phyloP scores from a whole-genome alignment of 495 filamentous ascomycete genomes.

The Hyaloscypha hepaticicola region DNA sequence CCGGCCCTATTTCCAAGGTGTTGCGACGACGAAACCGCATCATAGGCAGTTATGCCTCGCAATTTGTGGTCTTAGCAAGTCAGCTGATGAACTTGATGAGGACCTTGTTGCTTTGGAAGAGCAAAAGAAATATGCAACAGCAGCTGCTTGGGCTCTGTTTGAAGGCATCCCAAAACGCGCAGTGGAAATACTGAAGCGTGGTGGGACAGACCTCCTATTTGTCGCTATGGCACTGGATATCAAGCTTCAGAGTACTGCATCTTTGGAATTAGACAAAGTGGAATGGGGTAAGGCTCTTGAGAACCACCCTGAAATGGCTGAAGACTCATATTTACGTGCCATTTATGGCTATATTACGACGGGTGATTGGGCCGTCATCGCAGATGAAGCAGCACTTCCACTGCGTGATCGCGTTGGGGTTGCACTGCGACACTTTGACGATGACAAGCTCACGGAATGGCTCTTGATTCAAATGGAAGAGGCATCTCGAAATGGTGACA shows the following conservation, averaged over 20 bases:
- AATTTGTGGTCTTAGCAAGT: constrained; percentile 71
- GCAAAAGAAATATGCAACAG: constrained; percentile 72
- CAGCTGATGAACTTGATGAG: constrained; percentile 56
- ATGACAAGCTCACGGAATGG: constrained; percentile 73
- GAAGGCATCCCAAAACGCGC: constrained; percentile 62
- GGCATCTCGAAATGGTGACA: constrained; percentile 71
- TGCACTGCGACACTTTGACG: constrained; percentile 79
- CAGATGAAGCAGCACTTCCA: constrained; percentile 78
- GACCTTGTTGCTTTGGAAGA: constrained; percentile 50
- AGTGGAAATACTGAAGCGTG: constrained; percentile 49
- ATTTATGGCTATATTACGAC: constrained; percentile 90
- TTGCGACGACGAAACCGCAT: constrained; percentile 62
- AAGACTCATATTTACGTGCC: constrained; percentile 84
- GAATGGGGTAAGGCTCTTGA: constrained; percentile 50
- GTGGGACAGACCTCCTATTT: constrained; percentile 49
- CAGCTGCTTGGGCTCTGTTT: constrained; percentile 74
- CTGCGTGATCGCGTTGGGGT: constrained; percentile 83
- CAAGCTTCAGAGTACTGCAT: constrained; percentile 23
- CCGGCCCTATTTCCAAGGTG: constrained; percentile 43
- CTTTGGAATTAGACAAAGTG: constrained; percentile 8
- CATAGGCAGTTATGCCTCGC: constrained; percentile 78
- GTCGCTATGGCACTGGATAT: constrained; percentile 49
- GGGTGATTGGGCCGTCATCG: constrained; percentile 81
- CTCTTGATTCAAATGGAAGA: constrained; percentile 59
- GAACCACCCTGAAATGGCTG: constrained; percentile 40